These are phyloP conservation scores for Oropetium thomaeum DNA, from an alignment of 176 grass and related monocot genomes.

Conservation along the genomic window DNA sequence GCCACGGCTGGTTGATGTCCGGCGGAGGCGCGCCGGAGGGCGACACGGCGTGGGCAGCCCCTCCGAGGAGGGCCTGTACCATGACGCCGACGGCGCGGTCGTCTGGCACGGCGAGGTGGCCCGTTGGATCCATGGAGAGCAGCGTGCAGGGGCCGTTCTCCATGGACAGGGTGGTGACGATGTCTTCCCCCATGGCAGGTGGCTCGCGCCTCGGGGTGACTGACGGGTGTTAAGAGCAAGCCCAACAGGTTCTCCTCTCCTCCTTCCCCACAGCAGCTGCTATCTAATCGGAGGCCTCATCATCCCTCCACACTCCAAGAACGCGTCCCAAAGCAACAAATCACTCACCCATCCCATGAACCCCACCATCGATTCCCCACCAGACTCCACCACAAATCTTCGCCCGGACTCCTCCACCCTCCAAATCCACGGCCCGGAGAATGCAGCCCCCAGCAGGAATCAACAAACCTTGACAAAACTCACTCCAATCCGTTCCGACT, in stretches of 20 bases:
- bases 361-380: constrained; percentile 63
- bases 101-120: constrained; percentile 43
- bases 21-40: constrained; percentile 59
- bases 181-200: constrained; percentile 85
- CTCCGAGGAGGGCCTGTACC: constrained; percentile 53
- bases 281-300: constrained; percentile 89
- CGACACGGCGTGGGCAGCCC: constrained; percentile 40
- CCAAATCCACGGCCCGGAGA: constrained; percentile 27
- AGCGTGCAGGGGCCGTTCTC: constrained; percentile 95
- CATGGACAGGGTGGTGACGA: constrained; percentile 90
- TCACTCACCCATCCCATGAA: constrained; percentile 82
- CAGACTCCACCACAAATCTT: constrained; percentile 18
- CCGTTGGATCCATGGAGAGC: constrained; percentile 93
- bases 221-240: constrained; percentile 28
- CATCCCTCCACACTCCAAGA: constrained; percentile 95
- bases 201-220: constrained; percentile 24
- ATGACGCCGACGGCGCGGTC: constrained; percentile 58
- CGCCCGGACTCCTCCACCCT: constrained; percentile 2
- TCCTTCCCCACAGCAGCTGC: constrained; percentile 29
- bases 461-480: not conserved
- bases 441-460: not conserved
- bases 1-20: constrained; percentile 97
- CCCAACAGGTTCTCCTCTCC: too few species aligned
- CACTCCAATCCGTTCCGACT: not conserved
- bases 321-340: constrained; percentile 86